Evolutionary conservation across 2,329 filamentous ascomycete species (phyloP).

Genomic region (Passalora sequoiae): DNA sequence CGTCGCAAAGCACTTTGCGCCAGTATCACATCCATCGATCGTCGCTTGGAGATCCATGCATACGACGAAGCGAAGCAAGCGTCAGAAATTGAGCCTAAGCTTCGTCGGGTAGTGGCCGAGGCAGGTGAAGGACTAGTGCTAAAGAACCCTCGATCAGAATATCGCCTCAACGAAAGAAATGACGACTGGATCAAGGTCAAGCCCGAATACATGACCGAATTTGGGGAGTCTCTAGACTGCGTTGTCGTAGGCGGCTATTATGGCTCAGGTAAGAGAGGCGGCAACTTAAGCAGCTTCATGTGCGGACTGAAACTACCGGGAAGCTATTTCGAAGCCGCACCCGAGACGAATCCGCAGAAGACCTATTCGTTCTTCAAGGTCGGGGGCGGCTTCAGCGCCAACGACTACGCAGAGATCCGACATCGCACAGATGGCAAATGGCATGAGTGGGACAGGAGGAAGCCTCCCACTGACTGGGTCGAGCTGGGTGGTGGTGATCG

Average conservation of each 20-base stretch:
- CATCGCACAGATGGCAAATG: constrained; percentile 89
- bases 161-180: constrained; percentile 81
- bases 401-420: constrained; percentile 77
- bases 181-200: constrained; percentile 99
- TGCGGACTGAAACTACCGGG: constrained; percentile 60
- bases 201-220: constrained; percentile 96
- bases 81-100: constrained; percentile 69
- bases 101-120: constrained; percentile 79
- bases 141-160: constrained; percentile 86
- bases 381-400: constrained; percentile 81
- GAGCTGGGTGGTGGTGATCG: constrained; percentile 73
- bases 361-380: constrained; percentile 97
- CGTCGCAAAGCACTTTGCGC: constrained; percentile 68
- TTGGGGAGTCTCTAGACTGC: constrained; percentile 87
- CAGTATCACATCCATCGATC: constrained; percentile 63
- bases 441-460: constrained; percentile 73
- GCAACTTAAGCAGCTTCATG: constrained; percentile 77
- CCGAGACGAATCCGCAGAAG: constrained; percentile 57
- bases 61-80: constrained; percentile 62
- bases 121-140: constrained; percentile 85
- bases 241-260: constrained; percentile 89
- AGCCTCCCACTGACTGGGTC: constrained; percentile 71
- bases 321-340: not conserved
- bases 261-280: constrained; percentile 79
- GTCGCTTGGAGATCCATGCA: constrained; percentile 76